Percentiles rank a stretch among this genome's conserved stretches.
Evolutionary conservation across 805 yeast species (phyloP).

Genomic region (Nakazawaea ambrosiae): DNA sequence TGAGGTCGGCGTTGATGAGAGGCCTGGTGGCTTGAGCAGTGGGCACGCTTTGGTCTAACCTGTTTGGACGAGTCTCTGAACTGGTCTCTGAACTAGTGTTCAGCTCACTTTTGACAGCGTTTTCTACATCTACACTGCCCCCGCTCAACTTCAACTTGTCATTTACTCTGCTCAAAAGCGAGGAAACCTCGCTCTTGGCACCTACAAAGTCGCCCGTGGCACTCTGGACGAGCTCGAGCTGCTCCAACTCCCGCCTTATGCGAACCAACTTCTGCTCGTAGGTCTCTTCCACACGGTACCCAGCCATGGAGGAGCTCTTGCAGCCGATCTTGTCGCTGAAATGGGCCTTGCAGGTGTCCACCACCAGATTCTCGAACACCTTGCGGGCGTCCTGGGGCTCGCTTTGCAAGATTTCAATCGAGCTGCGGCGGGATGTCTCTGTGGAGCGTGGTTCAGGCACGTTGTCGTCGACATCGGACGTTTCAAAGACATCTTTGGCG

Average conservation of each 20-base stretch:
- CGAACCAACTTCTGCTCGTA: slow-evolving; percentile 9
- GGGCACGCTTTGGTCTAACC: too few relatives aligned
- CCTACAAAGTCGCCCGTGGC: too few relatives aligned
- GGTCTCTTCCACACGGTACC: slow-evolving; percentile 2
- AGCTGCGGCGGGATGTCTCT: slow-evolving; percentile 2
- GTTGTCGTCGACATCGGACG: slow-evolving; percentile 9
- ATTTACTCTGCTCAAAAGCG: too few relatives aligned
- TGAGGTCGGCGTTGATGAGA: not conserved
- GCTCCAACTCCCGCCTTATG: slow-evolving; percentile 12
- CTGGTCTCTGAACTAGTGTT: too few relatives aligned
- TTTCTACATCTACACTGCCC: too few relatives aligned
- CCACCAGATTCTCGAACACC: slow-evolving; percentile 9
- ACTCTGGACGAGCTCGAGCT: slow-evolving; percentile 1
- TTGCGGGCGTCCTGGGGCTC: not conserved
- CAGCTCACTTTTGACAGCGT: too few relatives aligned
- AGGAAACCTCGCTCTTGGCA: too few relatives aligned
- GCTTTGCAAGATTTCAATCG: slow-evolving; percentile 6
- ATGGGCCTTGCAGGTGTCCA: not conserved
- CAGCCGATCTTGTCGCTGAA: slow-evolving; percentile 5
- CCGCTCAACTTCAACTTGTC: too few relatives aligned
- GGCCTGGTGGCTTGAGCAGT: not conserved
- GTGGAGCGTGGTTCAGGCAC: not conserved
- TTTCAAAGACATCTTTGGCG: slow-evolving; percentile 10
- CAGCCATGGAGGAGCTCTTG: not conserved
- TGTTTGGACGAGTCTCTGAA: too few relatives aligned